Conservation (phyloP, 2,329 filamentous ascomycete species). For the Paraphoma chrysanthemicola region DNA sequence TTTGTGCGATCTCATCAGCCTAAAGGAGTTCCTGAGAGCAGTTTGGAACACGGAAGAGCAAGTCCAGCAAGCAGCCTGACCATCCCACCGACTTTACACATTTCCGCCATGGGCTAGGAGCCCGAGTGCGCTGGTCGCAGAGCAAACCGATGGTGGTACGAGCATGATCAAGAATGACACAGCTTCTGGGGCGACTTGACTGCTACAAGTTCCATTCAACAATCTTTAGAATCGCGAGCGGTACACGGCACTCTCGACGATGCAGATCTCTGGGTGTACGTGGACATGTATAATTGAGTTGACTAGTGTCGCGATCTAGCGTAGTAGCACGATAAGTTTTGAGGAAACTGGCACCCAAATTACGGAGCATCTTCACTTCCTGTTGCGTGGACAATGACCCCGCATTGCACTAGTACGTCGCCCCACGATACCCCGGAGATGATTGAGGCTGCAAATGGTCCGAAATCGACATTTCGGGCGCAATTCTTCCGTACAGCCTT, state of each 20-base stretch:
- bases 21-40: neutral
- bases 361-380: neutral
- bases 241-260: too few relatives aligned
- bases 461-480: slow-evolving; percentile 11
- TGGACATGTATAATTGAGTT: too few relatives aligned
- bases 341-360: neutral
- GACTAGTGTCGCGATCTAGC: too few relatives aligned
- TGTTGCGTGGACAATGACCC: neutral
- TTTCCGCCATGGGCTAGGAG: neutral
- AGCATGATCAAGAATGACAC: neutral
- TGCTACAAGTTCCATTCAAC: too few relatives aligned
- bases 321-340: too few relatives aligned
- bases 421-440: neutral
- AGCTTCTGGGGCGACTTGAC: too few relatives aligned
- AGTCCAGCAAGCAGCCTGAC: too few relatives aligned
- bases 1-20: neutral
- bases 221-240: too few relatives aligned
- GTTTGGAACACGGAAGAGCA: too few relatives aligned
- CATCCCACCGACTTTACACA: neutral
- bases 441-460: neutral
- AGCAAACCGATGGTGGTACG: neutral
- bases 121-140: neutral
- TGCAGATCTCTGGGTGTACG: too few relatives aligned
- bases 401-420: neutral
- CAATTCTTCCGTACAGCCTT: slow-evolving; percentile 19